phyloP scores from a whole-genome alignment of 306 rosid genomes.

The Casuarina cunninghamiana region DNA sequence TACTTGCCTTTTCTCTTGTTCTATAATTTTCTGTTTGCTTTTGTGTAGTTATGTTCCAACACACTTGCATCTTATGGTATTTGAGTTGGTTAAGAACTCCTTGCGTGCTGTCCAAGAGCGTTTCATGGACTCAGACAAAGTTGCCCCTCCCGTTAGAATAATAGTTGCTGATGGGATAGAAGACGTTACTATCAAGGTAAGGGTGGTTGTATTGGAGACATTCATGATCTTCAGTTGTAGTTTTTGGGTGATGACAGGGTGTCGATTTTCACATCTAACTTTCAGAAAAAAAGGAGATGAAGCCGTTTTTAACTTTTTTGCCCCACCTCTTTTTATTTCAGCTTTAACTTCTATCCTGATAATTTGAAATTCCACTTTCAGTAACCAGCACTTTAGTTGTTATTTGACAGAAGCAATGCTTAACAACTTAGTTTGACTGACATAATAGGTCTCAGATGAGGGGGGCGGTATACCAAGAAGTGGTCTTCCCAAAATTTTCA shows the following conservation, averaged over 20 bases:
- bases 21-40: conserved; percentile 12
- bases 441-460: conserved; percentile 72
- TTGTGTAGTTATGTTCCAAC: conserved; percentile 76
- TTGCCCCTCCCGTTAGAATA: conserved; percentile 68
- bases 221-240: neutral
- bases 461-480: conserved; percentile 91
- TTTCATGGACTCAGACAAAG: conserved; percentile 74
- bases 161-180: conserved; percentile 94
- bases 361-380: neutral
- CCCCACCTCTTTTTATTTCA: conserved; percentile 12
- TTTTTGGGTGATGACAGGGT: neutral
- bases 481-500: conserved; percentile 75
- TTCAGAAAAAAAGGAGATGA: neutral
- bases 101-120: conserved; percentile 95
- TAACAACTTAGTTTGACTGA: conserved; percentile 27
- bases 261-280: neutral
- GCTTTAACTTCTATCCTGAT: neutral
- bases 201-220: neutral
- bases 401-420: neutral
- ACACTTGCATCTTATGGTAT: conserved; percentile 96
- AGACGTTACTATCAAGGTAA: conserved; percentile 81
- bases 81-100: conserved; percentile 95
- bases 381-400: neutral
- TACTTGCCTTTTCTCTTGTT: conserved; percentile 17
- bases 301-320: neutral